phyloP scores from a whole-genome alignment of 352 stramenopile species.

The Blastocystis sp. region DNA sequence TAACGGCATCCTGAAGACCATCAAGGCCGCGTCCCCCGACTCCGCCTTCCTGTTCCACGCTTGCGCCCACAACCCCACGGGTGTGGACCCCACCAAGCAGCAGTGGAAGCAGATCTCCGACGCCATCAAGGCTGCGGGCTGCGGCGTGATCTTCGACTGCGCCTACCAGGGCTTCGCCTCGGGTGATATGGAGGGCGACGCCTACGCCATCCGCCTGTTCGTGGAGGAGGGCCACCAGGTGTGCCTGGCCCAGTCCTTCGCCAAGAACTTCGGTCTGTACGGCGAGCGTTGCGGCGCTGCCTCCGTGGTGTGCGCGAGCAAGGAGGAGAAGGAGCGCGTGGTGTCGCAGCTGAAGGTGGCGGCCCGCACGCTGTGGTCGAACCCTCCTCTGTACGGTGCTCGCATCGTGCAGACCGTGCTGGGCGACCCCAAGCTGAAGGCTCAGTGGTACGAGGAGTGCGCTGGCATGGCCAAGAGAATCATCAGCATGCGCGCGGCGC shows the following conservation, averaged over 20 bases:
- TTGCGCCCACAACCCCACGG: conserved; percentile 97
- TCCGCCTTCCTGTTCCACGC: conserved; percentile 95
- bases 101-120: conserved; percentile 95
- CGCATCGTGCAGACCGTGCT: conserved; percentile 93
- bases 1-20: conserved; percentile 86
- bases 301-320: conserved; percentile 85
- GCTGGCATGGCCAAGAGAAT: conserved; percentile 91
- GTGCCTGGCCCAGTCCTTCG: conserved; percentile 93
- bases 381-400: conserved; percentile 94
- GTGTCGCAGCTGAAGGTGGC: conserved; percentile 96
- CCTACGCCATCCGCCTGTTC: conserved; percentile 90
- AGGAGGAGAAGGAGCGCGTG: conserved; percentile 90
- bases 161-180: conserved; percentile 97
- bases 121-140: conserved; percentile 88
- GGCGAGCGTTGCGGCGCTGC: conserved; percentile 93
- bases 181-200: conserved; percentile 90
- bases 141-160: conserved; percentile 97
- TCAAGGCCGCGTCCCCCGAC: conserved; percentile 85
- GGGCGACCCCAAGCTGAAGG: conserved; percentile 84
- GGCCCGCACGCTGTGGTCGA: conserved; percentile 98
- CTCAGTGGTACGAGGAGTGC: conserved; percentile 86
- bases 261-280: conserved; percentile 99
- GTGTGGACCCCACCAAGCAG: conserved; percentile 91
- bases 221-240: conserved; percentile 95
- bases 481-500: conserved; percentile 82